Conservation (phyloP, 805 yeast genomes). For the Candida khao-thaluensis region DNA sequence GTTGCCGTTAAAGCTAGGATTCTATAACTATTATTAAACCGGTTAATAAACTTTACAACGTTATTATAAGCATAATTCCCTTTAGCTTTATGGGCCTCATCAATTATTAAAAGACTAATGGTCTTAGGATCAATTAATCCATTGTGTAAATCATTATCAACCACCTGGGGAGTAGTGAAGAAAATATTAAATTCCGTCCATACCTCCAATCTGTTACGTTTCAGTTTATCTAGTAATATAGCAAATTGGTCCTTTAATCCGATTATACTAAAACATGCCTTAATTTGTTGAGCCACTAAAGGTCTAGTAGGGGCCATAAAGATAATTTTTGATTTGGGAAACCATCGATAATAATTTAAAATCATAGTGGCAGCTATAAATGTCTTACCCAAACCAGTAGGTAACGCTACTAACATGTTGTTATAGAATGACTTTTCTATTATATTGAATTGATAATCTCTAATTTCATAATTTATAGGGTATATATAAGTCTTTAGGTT, state of each 20-base stretch:
- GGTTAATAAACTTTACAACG: slow-evolving; percentile 61
- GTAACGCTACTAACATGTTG: slow-evolving; percentile 84
- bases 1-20: slow-evolving; percentile 92
- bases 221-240: slow-evolving; percentile 62
- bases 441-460: slow-evolving; percentile 88
- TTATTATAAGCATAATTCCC: slow-evolving; percentile 88
- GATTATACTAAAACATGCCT: slow-evolving; percentile 84
- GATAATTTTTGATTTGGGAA: slow-evolving; percentile 70
- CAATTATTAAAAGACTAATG: slow-evolving; percentile 76
- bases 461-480: slow-evolving; percentile 78
- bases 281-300: slow-evolving; percentile 91
- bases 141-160: slow-evolving; percentile 79
- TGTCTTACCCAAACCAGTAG: slow-evolving; percentile 97
- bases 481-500: slow-evolving; percentile 54
- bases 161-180: slow-evolving; percentile 95
- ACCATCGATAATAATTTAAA: slow-evolving; percentile 88
- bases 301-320: slow-evolving; percentile 98
- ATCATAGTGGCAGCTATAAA: slow-evolving; percentile 93
- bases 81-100: slow-evolving; percentile 93
- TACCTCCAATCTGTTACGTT: slow-evolving; percentile 63
- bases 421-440: slow-evolving; percentile 67
- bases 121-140: slow-evolving; percentile 77
- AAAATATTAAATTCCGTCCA: slow-evolving; percentile 80
- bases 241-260: slow-evolving; percentile 80
- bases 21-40: slow-evolving; percentile 61